phyloP scores from a whole-genome alignment of 2,329 filamentous ascomycete species.

The Pyricularia sp. region DNA sequence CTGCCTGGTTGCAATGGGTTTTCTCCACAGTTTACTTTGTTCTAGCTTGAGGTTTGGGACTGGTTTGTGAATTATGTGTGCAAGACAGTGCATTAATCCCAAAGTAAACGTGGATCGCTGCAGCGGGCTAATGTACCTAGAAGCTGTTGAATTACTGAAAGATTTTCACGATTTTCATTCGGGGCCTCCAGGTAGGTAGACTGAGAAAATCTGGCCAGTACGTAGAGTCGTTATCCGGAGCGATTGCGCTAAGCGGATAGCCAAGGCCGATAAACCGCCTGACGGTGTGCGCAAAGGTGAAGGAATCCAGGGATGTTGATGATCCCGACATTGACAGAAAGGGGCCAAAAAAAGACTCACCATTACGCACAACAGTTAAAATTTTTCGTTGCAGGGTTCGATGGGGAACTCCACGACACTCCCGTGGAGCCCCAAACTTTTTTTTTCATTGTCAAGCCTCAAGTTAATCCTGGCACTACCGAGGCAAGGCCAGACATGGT shows the following conservation, averaged over 20 bases:
- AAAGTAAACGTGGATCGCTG: not conserved
- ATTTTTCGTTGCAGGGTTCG: not conserved
- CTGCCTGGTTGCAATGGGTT: not conserved
- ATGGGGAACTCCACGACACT: not conserved
- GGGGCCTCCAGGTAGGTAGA: not conserved
- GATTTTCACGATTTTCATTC: not conserved
- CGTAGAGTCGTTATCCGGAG: not conserved
- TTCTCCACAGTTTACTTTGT: not conserved
- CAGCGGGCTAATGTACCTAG: not conserved
- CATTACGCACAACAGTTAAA: not conserved
- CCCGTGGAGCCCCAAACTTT: not conserved
- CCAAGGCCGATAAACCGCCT: not conserved
- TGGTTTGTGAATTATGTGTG: not conserved
- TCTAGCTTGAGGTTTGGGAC: not conserved
- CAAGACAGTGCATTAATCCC: not conserved
- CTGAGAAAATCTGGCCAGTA: not conserved
- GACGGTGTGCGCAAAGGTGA: not conserved
- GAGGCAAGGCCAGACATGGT: not conserved
- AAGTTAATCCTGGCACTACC: not conserved
- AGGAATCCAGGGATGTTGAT: not conserved
- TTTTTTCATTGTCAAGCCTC: not conserved
- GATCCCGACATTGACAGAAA: not conserved
- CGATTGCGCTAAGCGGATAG: not conserved
- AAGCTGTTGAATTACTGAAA: not conserved
- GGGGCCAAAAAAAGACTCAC: not conserved